phyloP scores from a whole-genome alignment of 2,329 filamentous ascomycete genomes.

The Colletotrichum coccodes region DNA sequence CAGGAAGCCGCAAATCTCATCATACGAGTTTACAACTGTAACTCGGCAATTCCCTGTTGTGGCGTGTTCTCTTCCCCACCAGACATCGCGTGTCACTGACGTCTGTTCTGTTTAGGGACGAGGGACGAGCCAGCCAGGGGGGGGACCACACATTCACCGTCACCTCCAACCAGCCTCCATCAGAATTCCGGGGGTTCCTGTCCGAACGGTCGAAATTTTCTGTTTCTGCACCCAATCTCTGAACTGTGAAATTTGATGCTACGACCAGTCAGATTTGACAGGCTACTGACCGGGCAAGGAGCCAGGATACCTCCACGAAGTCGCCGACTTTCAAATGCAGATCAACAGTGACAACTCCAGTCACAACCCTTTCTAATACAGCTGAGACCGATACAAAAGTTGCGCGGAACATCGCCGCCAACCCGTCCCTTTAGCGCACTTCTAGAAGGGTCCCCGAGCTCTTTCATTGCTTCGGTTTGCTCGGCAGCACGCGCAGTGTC shows the following conservation, averaged over 20 bases:
- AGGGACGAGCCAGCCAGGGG: constrained; percentile 12
- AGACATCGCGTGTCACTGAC: constrained; percentile 28
- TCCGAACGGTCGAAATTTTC: constrained; percentile 1
- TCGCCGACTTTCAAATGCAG: neutral
- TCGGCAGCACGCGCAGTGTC: constrained; percentile 20
- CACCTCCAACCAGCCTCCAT: constrained; percentile 2
- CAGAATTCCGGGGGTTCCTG: constrained; percentile 6
- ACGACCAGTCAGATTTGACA: neutral
- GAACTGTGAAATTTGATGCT: neutral
- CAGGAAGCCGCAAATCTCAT: constrained; percentile 22
- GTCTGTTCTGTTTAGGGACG: constrained; percentile 10
- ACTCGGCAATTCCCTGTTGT: constrained; percentile 28
- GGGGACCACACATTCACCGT: neutral
- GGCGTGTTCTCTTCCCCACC: constrained; percentile 22
- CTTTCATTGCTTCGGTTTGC: constrained; percentile 17
- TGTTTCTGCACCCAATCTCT: neutral
- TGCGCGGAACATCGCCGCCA: neutral
- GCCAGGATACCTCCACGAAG: neutral
- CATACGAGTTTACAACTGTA: constrained; percentile 32
- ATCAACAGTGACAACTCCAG: neutral
- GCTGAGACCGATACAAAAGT: neutral
- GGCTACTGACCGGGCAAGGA: neutral
- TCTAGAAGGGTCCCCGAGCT: constrained; percentile 13
- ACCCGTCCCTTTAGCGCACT: constrained; percentile 1
- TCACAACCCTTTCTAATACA: neutral